A percentile compares a stretch with the other conserved stretches of the same genome.
Evolutionary conservation across 129 eudicot species (phyloP).

Genomic region (Silybum marianum): DNA sequence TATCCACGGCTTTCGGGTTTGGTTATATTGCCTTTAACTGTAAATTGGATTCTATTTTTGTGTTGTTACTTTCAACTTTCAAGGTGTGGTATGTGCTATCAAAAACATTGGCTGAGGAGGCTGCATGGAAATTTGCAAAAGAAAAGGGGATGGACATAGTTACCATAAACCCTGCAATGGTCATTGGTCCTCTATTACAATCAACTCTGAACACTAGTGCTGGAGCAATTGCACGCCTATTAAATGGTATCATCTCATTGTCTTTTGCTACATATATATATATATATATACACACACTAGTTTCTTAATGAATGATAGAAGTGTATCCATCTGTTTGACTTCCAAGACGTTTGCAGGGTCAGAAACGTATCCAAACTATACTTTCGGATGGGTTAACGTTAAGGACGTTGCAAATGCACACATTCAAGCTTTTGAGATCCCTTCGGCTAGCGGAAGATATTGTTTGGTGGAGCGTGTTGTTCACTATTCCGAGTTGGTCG

Average conservation of each 20-base stretch:
- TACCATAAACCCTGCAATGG: conserved; percentile 49
- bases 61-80: neutral
- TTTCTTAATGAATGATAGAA: no score
- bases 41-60: no score
- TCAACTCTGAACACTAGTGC: conserved; percentile 55
- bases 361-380: conserved; percentile 46
- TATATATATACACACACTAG: no score
- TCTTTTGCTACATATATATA: no score
- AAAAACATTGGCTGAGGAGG: conserved; percentile 51
- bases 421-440: conserved; percentile 62
- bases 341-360: conserved; percentile 13
- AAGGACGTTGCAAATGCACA: conserved; percentile 80
- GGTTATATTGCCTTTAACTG: neutral
- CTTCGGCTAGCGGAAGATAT: conserved; percentile 71
- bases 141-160: conserved; percentile 46
- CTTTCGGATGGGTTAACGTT: conserved; percentile 59
- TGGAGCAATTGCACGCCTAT: conserved; percentile 28
- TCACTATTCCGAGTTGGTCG: conserved; percentile 49
- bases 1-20: no score
- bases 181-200: conserved; percentile 54
- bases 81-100: conserved; percentile 47
- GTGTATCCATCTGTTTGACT: neutral
- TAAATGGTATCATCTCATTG: conserved; percentile 34
- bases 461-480: conserved; percentile 49
- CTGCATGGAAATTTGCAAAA: conserved; percentile 44